Conservation (phyloP, 108 stramenopile species). For the Nitzschia inconspicua region DNA sequence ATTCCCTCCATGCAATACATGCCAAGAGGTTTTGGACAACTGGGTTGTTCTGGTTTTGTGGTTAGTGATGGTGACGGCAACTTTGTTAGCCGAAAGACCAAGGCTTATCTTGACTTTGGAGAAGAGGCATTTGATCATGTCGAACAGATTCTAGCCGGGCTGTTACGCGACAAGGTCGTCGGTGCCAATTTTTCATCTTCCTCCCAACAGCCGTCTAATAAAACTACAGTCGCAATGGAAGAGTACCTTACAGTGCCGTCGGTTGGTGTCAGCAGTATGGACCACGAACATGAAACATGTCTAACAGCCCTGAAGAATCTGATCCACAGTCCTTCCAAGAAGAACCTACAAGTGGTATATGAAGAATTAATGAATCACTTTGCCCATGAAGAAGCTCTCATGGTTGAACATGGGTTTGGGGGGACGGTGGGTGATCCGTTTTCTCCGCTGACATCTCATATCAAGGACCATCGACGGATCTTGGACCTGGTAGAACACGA, state of each 20-base stretch:
- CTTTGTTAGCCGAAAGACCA: slow-evolving; percentile 52
- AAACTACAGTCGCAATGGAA: not conserved
- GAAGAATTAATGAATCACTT: slow-evolving; percentile 32
- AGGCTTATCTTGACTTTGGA: slow-evolving; percentile 40
- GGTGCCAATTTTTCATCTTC: not conserved
- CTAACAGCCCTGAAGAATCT: slow-evolving; percentile 20
- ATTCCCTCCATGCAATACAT: slow-evolving; percentile 39
- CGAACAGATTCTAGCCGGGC: slow-evolving; percentile 19
- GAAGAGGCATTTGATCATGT: slow-evolving; percentile 41
- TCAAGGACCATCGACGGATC: slow-evolving; percentile 12
- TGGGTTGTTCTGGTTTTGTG: slow-evolving; percentile 55
- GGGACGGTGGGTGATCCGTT: no score
- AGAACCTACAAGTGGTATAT: slow-evolving; percentile 16
- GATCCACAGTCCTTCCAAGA: not conserved
- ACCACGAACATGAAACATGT: slow-evolving; percentile 41
- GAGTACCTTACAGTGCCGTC: not conserved
- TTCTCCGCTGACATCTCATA: slow-evolving; percentile 8
- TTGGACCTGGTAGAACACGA: not conserved
- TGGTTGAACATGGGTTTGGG: not conserved
- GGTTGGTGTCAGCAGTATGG: slow-evolving; percentile 44
- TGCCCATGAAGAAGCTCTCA: slow-evolving; percentile 39
- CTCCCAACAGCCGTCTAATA: not conserved
- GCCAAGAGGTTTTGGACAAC: slow-evolving; percentile 49
- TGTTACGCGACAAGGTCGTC: slow-evolving; percentile 2
- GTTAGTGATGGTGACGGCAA: slow-evolving; percentile 37